Percentiles rank a stretch among this genome's conserved stretches.
phyloP scores from a whole-genome alignment of 148 eudicot species.

The Rhododendron kiyosumense region DNA sequence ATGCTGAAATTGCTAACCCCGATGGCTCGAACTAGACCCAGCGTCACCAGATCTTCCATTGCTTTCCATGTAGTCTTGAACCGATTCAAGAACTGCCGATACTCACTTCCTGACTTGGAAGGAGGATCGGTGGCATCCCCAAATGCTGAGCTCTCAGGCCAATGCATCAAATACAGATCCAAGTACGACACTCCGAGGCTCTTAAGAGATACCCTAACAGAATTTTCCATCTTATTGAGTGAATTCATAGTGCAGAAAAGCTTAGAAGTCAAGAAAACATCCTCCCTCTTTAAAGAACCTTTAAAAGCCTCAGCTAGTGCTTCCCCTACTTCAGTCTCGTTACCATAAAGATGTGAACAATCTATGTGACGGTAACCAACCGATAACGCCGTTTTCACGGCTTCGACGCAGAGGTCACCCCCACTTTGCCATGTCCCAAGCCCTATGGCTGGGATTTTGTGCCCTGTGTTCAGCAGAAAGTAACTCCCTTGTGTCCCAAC shows the following conservation, averaged over 20 bases:
- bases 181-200: conserved; percentile 29
- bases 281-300: conserved; percentile 27
- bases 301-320: conserved; percentile 21
- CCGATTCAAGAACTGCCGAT: conserved; percentile 26
- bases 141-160: conserved; percentile 31
- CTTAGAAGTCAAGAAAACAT: conserved; percentile 31
- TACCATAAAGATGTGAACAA: conserved; percentile 33
- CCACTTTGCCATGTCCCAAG: conserved; percentile 38
- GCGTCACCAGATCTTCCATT: conserved; percentile 24
- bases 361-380: conserved; percentile 30
- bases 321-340: conserved; percentile 32
- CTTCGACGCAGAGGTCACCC: conserved; percentile 25
- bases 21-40: conserved; percentile 31
- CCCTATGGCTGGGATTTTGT: conserved; percentile 28
- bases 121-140: conserved; percentile 38
- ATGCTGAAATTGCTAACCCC: conserved; percentile 28
- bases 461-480: conserved; percentile 27
- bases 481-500: conserved; percentile 16
- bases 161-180: conserved; percentile 38
- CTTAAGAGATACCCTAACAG: conserved; percentile 29
- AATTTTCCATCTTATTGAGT: conserved; percentile 29
- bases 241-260: conserved; percentile 29
- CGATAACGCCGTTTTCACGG: conserved; percentile 22
- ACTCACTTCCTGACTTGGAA: conserved; percentile 24
- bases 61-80: conserved; percentile 28